Evolutionary conservation across 2,329 filamentous ascomycete species (phyloP).

Genomic region (Triangularia verruculosa): DNA sequence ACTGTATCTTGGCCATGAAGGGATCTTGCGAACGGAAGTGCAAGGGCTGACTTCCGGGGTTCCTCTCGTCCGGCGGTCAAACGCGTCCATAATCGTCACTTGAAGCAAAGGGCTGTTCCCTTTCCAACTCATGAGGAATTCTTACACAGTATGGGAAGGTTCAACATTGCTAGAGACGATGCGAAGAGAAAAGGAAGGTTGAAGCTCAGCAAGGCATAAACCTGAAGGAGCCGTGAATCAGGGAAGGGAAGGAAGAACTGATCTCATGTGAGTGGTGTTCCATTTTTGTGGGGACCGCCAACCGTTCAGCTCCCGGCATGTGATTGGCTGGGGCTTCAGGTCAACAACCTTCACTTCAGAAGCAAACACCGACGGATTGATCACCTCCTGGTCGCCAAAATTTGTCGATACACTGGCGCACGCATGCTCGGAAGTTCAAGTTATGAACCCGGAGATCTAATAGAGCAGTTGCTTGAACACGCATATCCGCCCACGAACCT

Average conservation of each 20-base stretch:
- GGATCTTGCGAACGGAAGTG: not conserved
- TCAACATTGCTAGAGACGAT: too few species aligned
- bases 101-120: too few species aligned
- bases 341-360: not conserved
- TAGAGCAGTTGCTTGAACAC: not conserved
- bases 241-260: not conserved
- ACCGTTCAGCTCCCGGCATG: not conserved
- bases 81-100: too few species aligned
- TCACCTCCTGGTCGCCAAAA: too few species aligned
- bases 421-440: too few species aligned
- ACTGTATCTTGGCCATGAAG: conserved; percentile 9
- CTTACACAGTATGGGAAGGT: too few species aligned
- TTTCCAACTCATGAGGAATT: too few species aligned
- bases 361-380: too few species aligned
- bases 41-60: not conserved
- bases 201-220: not conserved
- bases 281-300: not conserved
- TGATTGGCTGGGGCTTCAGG: not conserved
- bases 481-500: not conserved
- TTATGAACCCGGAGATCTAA: too few species aligned
- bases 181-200: not conserved
- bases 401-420: too few species aligned
- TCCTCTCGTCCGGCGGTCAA: not conserved
- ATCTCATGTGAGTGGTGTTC: not conserved
- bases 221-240: not conserved